Conservation (phyloP, 441 rosid genomes). For the Pelargonium exstipulatum region DNA sequence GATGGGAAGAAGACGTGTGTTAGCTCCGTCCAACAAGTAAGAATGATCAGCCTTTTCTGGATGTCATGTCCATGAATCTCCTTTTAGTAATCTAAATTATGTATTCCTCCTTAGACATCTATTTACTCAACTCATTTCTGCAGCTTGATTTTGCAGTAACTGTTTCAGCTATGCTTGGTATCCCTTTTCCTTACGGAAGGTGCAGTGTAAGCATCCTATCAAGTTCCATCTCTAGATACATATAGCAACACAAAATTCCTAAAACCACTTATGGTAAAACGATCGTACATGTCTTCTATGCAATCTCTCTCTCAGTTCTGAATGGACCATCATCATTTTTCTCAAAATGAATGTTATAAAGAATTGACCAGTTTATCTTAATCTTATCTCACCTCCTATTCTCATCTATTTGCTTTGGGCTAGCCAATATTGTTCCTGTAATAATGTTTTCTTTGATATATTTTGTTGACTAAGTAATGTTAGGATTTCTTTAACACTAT, state of each 20-base stretch:
- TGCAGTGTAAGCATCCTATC: conserved; percentile 69
- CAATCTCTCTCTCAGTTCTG: not conserved
- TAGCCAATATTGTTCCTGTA: conserved; percentile 2
- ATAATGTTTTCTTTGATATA: not conserved
- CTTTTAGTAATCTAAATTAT: conserved; percentile 16
- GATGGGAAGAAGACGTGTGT: conserved; percentile 46
- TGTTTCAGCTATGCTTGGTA: conserved; percentile 75
- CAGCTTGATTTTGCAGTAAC: conserved; percentile 97
- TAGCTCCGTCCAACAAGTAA: conserved; percentile 80
- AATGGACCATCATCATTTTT: not conserved
- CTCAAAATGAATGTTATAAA: not conserved
- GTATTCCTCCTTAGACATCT: conserved; percentile 11
- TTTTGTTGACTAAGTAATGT: not conserved
- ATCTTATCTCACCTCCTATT: not conserved
- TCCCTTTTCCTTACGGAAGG: conserved; percentile 98
- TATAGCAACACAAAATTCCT: not conserved
- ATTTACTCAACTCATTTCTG: conserved; percentile 25
- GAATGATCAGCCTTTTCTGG: conserved; percentile 17
- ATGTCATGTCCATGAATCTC: conserved; percentile 12
- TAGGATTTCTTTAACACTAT: not conserved
- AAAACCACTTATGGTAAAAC: conserved; percentile 2
- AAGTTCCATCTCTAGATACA: conserved; percentile 17
- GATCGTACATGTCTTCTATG: not conserved
- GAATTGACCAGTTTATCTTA: conserved; percentile 5
- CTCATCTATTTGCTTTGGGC: not conserved